A percentile compares a stretch with the other conserved stretches of the same genome.
Evolutionary conservation across 2,329 filamentous ascomycete species (phyloP).

Genomic region (Trichoderma cornu-damae): DNA sequence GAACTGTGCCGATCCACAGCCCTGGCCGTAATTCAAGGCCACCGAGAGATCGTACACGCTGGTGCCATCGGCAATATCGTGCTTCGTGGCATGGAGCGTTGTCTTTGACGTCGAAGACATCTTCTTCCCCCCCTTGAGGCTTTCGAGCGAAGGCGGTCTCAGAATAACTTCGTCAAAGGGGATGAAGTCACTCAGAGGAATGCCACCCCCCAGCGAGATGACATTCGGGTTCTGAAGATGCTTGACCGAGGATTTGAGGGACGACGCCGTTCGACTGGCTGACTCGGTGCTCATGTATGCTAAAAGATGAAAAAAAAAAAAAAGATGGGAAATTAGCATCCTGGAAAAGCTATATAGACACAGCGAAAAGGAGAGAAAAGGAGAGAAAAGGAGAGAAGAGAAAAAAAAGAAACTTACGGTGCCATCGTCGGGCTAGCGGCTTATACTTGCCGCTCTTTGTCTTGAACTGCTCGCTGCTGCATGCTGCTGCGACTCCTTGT

Average conservation of each 20-base stretch:
- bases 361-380: too few species aligned
- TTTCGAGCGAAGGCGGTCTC: background rate
- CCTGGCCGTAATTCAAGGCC: background rate
- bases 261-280: background rate
- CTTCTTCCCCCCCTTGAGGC: background rate
- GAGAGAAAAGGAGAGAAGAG: too few species aligned
- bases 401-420: background rate
- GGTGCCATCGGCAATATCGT: conserved; percentile 7
- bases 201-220: conserved; percentile 12
- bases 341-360: too few species aligned
- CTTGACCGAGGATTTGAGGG: background rate
- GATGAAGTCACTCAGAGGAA: conserved; percentile 5
- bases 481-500: background rate
- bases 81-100: conserved; percentile 7
- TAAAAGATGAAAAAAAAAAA: background rate
- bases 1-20: conserved; percentile 1
- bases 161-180: conserved; percentile 1
- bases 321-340: too few species aligned
- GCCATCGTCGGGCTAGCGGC: conserved; percentile 5
- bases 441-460: conserved; percentile 4
- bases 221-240: conserved; percentile 5
- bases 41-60: conserved; percentile 11
- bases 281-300: conserved; percentile 11
- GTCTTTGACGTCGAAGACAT: background rate
- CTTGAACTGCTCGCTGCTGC: conserved; percentile 10